These are phyloP conservation scores for Neopestalotiopsis clavispora DNA, from an alignment of 2,329 filamentous ascomycete genomes.

Conservation along the genomic window DNA sequence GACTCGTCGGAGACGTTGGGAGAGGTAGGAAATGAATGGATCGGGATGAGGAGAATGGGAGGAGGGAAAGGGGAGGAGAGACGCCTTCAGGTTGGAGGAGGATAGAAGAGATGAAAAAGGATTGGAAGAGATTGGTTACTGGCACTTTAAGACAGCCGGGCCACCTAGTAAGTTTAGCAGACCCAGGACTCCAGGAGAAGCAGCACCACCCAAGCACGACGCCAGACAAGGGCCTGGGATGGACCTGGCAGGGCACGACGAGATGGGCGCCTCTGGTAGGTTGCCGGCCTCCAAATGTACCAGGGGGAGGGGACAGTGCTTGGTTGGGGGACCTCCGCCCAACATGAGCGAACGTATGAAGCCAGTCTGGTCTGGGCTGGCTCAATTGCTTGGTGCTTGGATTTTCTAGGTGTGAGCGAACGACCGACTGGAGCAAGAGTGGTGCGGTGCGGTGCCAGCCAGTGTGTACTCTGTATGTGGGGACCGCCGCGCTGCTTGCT, in stretches of 20 bases:
- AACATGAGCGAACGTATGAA: neutral
- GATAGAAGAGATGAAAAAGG: conserved; percentile 59
- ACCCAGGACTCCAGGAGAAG: conserved; percentile 13
- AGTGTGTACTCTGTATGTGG: neutral
- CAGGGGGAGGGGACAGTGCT: neutral
- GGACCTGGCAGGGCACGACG: conserved; percentile 17
- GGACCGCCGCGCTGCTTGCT: neutral
- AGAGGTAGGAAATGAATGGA: conserved; percentile 60
- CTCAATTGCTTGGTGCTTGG: too few relatives aligned
- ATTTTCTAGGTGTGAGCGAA: neutral
- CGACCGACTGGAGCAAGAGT: neutral
- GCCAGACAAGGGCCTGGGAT: conserved; percentile 18
- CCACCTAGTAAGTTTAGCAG: conserved; percentile 11
- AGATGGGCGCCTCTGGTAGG: conserved; percentile 16
- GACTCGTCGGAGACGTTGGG: conserved; percentile 42
- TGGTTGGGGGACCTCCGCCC: conserved; percentile 15
- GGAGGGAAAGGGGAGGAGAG: conserved; percentile 40
- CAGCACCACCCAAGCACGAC: conserved; percentile 14
- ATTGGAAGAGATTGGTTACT: conserved; percentile 56
- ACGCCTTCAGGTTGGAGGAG: conserved; percentile 57
- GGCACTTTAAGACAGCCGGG: conserved; percentile 47
- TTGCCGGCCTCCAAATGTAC: neutral
- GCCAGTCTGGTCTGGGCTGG: neutral
- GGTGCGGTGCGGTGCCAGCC: conserved; percentile 9
- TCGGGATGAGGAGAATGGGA: conserved; percentile 45